Base-by-base conservation (phyloP, 257 asterid genomes). In the Misopates orontium region DNA sequence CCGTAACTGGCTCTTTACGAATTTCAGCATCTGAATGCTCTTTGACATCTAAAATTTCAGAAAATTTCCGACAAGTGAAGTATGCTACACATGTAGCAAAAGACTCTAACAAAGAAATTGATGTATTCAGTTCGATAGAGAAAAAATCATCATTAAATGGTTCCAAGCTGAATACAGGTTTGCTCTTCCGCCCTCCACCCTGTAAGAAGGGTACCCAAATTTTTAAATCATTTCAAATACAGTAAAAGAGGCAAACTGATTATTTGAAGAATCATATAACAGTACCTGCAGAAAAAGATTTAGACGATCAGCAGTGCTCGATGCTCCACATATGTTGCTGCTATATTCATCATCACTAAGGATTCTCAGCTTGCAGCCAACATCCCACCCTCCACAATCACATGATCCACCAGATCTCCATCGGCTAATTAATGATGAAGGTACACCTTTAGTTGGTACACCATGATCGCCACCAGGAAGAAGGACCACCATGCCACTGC, bases 331-430 rank as follows among this genome's bases (percentile, higher is more conserved):
- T 36, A 14, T 58, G 45, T 60, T 73, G 72, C 72, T 44, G 51
- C 48, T 71, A 71, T 76, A 74, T 22, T 77, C 67, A 40, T 64
- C 44, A 63, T 86, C 80, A 24, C 76, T 32, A 19, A 94, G 96
- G 52, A 94, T 58, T 59, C 79, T 81, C 48, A 94, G 84, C 83
- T 85, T 88, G 91, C 99, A 94, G 67, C 99, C 99, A 1, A 85
- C 77, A 65, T 94, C 99, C 99, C 99, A 94, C 24, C 99, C 99
- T 69, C 96, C 99, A 75, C 99, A 94, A 73, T 94, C 99, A 73
- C 99, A 94, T 9, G 67, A 71, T 74, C 97, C 99, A 44, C 93
- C 85, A 41, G 88, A 83, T 79, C 73, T 82, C 97, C 97, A 90
- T 60, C 99, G 77, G 70, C 75, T 75, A 50, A 90, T 79, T 58